Conservation (phyloP, 1,284 basidiomycete species). For the Mycocalia duriaeana region DNA sequence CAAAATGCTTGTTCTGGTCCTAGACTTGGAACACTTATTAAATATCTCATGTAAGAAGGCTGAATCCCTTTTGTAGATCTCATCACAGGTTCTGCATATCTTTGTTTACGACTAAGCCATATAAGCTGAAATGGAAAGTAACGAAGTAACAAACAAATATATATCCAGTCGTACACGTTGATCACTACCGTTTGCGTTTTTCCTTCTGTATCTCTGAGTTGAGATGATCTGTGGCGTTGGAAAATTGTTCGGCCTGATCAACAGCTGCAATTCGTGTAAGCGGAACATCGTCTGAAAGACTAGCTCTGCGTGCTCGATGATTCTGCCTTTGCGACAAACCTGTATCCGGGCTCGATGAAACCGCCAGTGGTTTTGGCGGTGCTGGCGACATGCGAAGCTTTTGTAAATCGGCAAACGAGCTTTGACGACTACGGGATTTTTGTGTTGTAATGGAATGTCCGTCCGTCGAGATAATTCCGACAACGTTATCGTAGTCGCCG, state of each 20-base stretch:
- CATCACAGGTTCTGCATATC: no score
- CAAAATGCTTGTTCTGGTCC: background rate
- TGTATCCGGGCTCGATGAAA: conserved; percentile 14
- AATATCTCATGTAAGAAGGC: no score
- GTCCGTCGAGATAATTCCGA: conserved; percentile 52
- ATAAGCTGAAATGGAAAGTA: no score
- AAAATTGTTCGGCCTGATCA: conserved; percentile 46
- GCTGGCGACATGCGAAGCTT: conserved; percentile 48
- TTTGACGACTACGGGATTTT: conserved; percentile 61
- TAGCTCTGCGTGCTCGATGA: conserved; percentile 52
- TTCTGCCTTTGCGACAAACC: conserved; percentile 9
- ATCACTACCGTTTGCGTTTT: conserved; percentile 12
- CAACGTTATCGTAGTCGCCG: conserved; percentile 77
- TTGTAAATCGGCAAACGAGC: conserved; percentile 77
- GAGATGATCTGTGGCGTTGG: conserved; percentile 54
- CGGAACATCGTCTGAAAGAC: conserved; percentile 57
- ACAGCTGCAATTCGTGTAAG: conserved; percentile 59
- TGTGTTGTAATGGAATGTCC: conserved; percentile 36
- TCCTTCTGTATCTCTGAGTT: conserved; percentile 55
- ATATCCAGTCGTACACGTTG: no score
- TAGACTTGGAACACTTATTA: no score
- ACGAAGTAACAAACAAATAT: no score
- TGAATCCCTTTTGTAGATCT: no score
- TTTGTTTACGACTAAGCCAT: no score
- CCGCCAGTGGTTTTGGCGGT: conserved; percentile 14